Evolutionary conservation across 208 protist species (phyloP), one percentile per base, ranked within the genome.

Genomic region (Leishmania braziliensis): DNA sequence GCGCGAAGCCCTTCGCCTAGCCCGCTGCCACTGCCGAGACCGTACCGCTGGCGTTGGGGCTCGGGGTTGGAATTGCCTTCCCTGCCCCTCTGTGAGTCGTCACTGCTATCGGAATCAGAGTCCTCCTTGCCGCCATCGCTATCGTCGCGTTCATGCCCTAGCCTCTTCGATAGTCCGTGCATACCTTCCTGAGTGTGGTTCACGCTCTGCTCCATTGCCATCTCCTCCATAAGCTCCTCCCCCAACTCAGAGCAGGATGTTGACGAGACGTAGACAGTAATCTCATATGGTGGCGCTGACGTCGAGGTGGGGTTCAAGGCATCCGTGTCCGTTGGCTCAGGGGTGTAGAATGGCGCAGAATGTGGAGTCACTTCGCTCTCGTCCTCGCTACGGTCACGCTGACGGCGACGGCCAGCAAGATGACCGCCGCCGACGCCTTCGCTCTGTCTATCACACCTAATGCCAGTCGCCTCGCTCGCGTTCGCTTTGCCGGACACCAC

Each of bases 41-140:
- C 82, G 43, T 85, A 85, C 26, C 82, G 82, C 63, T 65, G 53
- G 20, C 16, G 82, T 46, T 76, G 74, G 20, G 43, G 56, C 56
- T 18, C 4, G 53, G 33, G 36, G 14, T 58, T 20, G 5, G n/a
- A 46, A n/a, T 48, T 43, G 72, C 48, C 48, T 33, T 56, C 51
- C 5, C n/a, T 18, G 53, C 72, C 6, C 26, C 51, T 33, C 72
- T 60, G 48, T 12, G 51, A 76, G 33, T 39, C n/a, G 51, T 86
- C 86, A 56, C 78, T 77, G 54, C 80, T 74, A 43, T 82, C 75
- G 63, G 82, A 81, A 66, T 82, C 83, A 60, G 87, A 90, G 50
- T 56, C 70, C 23, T 72, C 68, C 39, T 26, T 46, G 48, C 36
- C 29, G 48, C 26, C 70, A 51, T 54, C n/a, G 71, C 33, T 58